These are phyloP conservation scores for Crataegus laevigata DNA, from an alignment of 306 rosid genomes.

Conservation along the genomic window DNA sequence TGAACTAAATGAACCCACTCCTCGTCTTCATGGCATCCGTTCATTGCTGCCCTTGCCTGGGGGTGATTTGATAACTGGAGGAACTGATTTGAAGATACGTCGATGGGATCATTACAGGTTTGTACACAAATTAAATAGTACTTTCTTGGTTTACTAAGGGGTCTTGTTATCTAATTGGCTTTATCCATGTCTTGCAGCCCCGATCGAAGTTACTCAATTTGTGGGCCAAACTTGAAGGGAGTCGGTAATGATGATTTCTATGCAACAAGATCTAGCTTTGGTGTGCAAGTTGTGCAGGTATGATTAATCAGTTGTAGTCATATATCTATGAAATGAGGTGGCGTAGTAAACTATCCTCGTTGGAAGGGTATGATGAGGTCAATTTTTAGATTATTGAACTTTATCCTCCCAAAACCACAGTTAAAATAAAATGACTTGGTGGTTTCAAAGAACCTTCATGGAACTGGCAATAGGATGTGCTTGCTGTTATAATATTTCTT, in stretches of 20 bases:
- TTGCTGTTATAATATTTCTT: not conserved
- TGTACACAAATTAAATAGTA: conserved; percentile 15
- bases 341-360: not conserved
- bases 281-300: conserved; percentile 97
- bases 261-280: conserved; percentile 69
- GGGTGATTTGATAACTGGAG: conserved; percentile 89
- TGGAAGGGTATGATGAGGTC: not conserved
- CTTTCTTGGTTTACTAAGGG: conserved; percentile 6
- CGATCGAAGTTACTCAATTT: conserved; percentile 74
- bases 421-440: not conserved
- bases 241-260: conserved; percentile 67
- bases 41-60: conserved; percentile 94
- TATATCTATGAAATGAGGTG: not conserved
- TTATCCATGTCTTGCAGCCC: conserved; percentile 52
- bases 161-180: conserved; percentile 5
- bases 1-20: conserved; percentile 80
- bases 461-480: not conserved
- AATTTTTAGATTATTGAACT: not conserved
- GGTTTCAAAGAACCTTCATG: not conserved
- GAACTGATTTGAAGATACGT: conserved; percentile 93
- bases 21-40: conserved; percentile 83
- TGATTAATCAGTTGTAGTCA: conserved; percentile 3
- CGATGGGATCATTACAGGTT: conserved; percentile 93
- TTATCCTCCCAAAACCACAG: not conserved
- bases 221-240: conserved; percentile 89